A percentile compares a stretch with the other conserved stretches of the same genome.
phyloP scores from a whole-genome alignment of 441 rosid genomes.

The Brassica balearica region DNA sequence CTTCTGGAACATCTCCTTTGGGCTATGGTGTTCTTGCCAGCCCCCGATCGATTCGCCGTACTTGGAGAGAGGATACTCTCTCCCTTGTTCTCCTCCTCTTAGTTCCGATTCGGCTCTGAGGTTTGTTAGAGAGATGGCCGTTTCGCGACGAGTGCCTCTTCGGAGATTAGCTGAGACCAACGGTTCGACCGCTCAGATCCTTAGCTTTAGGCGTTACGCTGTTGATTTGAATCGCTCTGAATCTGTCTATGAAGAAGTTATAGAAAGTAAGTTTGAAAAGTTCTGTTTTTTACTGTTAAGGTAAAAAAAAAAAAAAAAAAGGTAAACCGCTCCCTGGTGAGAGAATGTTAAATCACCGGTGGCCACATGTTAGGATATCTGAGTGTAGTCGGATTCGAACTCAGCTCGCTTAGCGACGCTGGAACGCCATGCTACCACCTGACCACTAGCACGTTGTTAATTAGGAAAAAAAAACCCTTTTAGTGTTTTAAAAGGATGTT shows the following conservation, averaged over 20 bases:
- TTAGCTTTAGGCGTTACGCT: constrained; percentile 41
- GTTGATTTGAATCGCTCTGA: constrained; percentile 24
- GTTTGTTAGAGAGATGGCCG: constrained; percentile 35
- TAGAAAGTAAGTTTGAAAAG: constrained; percentile 30
- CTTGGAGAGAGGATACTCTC: constrained; percentile 26
- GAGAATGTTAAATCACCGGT: too few relatives aligned
- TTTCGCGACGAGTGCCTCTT: constrained; percentile 29
- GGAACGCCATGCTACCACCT: too few relatives aligned
- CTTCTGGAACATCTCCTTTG: constrained; percentile 42
- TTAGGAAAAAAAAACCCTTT: neutral
- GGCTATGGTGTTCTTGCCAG: constrained; percentile 45
- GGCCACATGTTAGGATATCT: too few relatives aligned
- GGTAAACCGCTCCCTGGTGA: too few relatives aligned
- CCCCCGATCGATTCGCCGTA: constrained; percentile 27
- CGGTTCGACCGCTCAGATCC: constrained; percentile 32
- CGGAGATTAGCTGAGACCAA: constrained; percentile 43
- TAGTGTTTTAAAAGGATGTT: constrained; percentile 15
- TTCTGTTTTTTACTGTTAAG: neutral
- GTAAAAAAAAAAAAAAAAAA: too few relatives aligned
- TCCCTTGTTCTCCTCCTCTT: constrained; percentile 21
- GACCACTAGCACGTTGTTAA: too few relatives aligned
- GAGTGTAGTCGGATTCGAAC: too few relatives aligned
- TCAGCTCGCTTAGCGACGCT: too few relatives aligned
- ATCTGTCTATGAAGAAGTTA: constrained; percentile 28
- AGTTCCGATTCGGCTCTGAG: constrained; percentile 25